Base-by-base conservation (phyloP, 1,139 yeast species). In the Ogataea hybrid region DNA sequence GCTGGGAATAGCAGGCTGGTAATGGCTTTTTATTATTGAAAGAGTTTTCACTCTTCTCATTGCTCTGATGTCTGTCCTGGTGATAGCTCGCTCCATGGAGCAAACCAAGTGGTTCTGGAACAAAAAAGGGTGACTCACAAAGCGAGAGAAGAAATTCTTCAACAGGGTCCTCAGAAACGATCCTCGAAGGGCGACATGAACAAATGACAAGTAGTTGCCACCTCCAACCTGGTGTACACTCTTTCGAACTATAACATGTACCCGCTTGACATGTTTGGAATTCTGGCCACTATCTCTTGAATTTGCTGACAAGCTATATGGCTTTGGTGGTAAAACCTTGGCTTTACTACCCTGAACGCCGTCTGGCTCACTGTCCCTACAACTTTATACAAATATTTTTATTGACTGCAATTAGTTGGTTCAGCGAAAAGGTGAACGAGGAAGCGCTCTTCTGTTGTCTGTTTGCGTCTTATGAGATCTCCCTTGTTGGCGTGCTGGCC, bases 141-240 rank as follows among this genome's bases (percentile, higher is more conserved):
- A 77, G 6, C 67, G 77, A 16, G 84, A 81, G 54, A 79, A 75
- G 48, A 77, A 73, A 43, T 79, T 81, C 37, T 70, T 78, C 14
- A 81, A 81, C 52, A 69, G 80, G 46, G 68, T 81, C 1, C 63
- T 81, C 41, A 62, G 86, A 52, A 85, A 81, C 57, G 88, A 81
- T 52, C 86, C 5, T 62, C 74, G 1, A 81, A 81, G 60, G 84
- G 86, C n/a, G 81, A 77, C 48, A 78, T 80, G 84, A 70, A 79
- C 54, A 81, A 81, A 54, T 68, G 84, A 54, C 75, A 77, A 52
- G 76, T 77, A 2, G 65, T 77, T 17, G 53, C 66, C 11, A 52
- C 62, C 7, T 58, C 50, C 34, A 69, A 67, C 51, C 54, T 77
- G 30, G 50, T 57, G 44, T 56, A 59, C 29, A 65, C 77, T 3